phyloP scores from a whole-genome alignment of 441 rosid species.

The Isatis lusitanica region DNA sequence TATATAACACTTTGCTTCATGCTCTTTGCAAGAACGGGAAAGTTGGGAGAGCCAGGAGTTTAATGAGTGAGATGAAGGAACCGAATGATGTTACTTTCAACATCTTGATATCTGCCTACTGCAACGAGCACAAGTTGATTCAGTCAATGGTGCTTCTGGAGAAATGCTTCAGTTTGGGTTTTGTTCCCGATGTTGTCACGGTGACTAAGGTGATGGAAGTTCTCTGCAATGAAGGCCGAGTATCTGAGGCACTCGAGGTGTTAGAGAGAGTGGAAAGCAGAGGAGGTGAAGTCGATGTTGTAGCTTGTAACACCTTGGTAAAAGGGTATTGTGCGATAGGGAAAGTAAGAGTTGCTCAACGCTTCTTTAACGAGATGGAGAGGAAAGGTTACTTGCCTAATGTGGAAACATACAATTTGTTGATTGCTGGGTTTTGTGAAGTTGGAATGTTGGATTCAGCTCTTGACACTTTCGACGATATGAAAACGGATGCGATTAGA shows the following conservation, averaged over 20 bases:
- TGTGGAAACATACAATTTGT: constrained; percentile 61
- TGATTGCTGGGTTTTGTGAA: constrained; percentile 66
- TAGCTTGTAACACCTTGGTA: constrained; percentile 72
- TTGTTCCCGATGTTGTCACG: constrained; percentile 67
- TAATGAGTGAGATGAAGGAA: constrained; percentile 66
- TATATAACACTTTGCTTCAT: constrained; percentile 73
- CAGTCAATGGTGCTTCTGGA: constrained; percentile 74
- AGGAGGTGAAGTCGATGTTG: constrained; percentile 63
- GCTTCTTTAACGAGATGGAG: constrained; percentile 78
- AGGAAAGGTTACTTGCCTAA: constrained; percentile 76
- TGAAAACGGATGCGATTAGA: constrained; percentile 72
- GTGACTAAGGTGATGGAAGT: constrained; percentile 68
- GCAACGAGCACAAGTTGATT: constrained; percentile 64
- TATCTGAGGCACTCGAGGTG: constrained; percentile 64
- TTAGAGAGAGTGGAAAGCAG: constrained; percentile 68
- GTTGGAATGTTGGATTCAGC: constrained; percentile 63
- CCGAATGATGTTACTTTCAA: constrained; percentile 78
- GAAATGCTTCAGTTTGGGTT: constrained; percentile 65
- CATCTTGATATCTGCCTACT: constrained; percentile 71
- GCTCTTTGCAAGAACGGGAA: constrained; percentile 75
- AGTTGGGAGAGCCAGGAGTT: constrained; percentile 78
- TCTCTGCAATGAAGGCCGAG: constrained; percentile 65
- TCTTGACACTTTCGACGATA: constrained; percentile 65
- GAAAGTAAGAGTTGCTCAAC: constrained; percentile 57
- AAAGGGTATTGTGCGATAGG: constrained; percentile 64